Evolutionary conservation across 176 grass and related monocot species (phyloP).

Genomic region (Poa annua): DNA sequence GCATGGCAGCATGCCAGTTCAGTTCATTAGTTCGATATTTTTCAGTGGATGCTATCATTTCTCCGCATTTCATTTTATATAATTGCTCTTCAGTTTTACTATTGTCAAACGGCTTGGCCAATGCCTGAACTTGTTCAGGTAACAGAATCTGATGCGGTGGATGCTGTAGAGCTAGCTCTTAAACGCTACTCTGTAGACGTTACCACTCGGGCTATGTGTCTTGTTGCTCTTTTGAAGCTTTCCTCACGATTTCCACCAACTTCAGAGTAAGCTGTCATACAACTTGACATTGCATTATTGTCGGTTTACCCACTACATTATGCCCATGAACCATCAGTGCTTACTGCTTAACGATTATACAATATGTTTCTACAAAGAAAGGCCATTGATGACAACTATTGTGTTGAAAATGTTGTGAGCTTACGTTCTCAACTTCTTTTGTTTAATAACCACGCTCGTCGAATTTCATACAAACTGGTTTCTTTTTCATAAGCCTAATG

Average conservation of each 20-base stretch:
- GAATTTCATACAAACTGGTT: not conserved
- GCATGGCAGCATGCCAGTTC: slow-evolving; percentile 18
- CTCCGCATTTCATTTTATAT: slow-evolving; percentile 28
- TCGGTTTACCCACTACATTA: not conserved
- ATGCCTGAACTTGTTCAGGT: slow-evolving; percentile 70
- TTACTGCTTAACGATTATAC: slow-evolving; percentile 11
- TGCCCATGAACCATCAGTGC: not conserved
- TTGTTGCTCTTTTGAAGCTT: slow-evolving; percentile 93
- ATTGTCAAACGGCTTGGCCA: slow-evolving; percentile 39
- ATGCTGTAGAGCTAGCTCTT: slow-evolving; percentile 81
- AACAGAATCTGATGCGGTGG: slow-evolving; percentile 95
- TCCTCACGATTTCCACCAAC: slow-evolving; percentile 90
- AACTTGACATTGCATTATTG: slow-evolving; percentile 35
- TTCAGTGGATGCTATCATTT: slow-evolving; percentile 26
- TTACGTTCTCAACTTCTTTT: not conserved
- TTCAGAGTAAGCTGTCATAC: slow-evolving; percentile 69
- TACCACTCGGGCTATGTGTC: slow-evolving; percentile 94
- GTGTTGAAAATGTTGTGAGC: not conserved
- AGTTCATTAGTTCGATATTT: slow-evolving; percentile 17
- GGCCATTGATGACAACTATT: not conserved
- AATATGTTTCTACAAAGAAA: not conserved
- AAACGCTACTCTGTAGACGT: slow-evolving; percentile 75
- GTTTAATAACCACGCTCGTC: not conserved
- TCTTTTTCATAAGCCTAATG: not conserved
- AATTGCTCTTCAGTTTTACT: slow-evolving; percentile 26